Evolutionary conservation across 768 basidiomycete genomes (phyloP).

Genomic region (Hygrocybe punicea): DNA sequence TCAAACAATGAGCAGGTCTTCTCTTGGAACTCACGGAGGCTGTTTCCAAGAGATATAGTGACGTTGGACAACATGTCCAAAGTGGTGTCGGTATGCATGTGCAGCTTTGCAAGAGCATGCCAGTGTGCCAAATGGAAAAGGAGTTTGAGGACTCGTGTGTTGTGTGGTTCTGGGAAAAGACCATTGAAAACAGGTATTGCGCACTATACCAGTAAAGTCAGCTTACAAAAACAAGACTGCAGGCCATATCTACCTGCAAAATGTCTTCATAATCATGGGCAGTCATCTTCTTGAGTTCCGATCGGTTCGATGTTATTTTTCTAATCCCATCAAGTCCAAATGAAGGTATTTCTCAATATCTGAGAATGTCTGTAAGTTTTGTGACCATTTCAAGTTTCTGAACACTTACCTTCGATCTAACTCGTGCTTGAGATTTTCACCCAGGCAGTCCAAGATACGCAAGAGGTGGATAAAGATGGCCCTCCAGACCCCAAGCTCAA

Average conservation of each 20-base stretch:
- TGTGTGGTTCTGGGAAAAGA: constrained; percentile 5
- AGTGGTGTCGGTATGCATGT: constrained; percentile 3
- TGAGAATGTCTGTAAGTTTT: not conserved
- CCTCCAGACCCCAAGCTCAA: constrained; percentile 42
- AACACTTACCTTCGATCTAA: constrained; percentile 23
- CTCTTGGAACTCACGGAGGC: too few species aligned
- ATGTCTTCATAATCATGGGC: constrained; percentile 25
- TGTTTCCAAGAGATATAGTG: too few species aligned
- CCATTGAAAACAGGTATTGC: constrained; percentile 7
- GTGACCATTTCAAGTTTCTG: not conserved
- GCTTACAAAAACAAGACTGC: too few species aligned
- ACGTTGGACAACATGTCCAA: too few species aligned
- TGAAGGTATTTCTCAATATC: constrained; percentile 4
- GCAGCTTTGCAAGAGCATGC: constrained; percentile 6
- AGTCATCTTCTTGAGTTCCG: constrained; percentile 23
- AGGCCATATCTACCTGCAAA: constrained; percentile 13
- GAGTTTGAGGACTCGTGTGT: not conserved
- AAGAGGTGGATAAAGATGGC: constrained; percentile 36
- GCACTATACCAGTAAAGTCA: not conserved
- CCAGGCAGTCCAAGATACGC: constrained; percentile 24
- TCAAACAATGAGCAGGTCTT: too few species aligned
- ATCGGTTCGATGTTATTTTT: constrained; percentile 14
- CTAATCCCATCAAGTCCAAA: constrained; percentile 15
- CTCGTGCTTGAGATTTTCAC: constrained; percentile 9
- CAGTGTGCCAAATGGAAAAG: constrained; percentile 3